These are phyloP conservation scores for Podaxis mareebaensis DNA, from an alignment of 768 basidiomycete species.

Conservation along the genomic window DNA sequence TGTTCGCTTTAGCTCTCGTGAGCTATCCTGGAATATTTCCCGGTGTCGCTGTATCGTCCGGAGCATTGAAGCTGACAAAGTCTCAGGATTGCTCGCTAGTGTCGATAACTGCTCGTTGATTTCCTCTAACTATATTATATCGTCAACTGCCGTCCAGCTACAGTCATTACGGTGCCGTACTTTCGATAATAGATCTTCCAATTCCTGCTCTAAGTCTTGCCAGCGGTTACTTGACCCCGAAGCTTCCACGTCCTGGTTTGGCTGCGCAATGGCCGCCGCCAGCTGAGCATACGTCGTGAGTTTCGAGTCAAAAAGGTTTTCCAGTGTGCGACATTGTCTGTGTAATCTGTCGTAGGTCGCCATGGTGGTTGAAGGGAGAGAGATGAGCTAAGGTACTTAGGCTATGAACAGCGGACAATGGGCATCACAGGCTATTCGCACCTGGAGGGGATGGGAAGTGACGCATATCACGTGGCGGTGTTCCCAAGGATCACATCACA, in stretches of 20 bases:
- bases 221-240: constrained; percentile 70
- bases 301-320: constrained; percentile 90
- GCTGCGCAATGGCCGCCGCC: constrained; percentile 62
- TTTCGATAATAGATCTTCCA: constrained; percentile 86
- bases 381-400: neutral
- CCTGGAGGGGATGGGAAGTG: neutral
- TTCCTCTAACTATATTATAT: constrained; percentile 68
- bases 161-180: constrained; percentile 37
- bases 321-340: constrained; percentile 89
- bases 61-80: constrained; percentile 80
- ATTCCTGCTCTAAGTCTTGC: constrained; percentile 82
- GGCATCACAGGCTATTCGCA: neutral
- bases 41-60: constrained; percentile 89
- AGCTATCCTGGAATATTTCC: constrained; percentile 88
- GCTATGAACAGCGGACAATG: neutral
- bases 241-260: constrained; percentile 65
- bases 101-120: constrained; percentile 78
- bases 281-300: constrained; percentile 89
- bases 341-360: constrained; percentile 86
- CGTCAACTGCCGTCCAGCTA: constrained; percentile 10
- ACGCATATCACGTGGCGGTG: neutral
- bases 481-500: neutral
- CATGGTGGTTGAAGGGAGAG: constrained; percentile 40
- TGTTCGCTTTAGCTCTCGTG: constrained; percentile 81
- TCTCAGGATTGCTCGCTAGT: constrained; percentile 66